Percentiles rank a stretch among this genome's conserved stretches.
Evolutionary conservation across 129 eudicot genomes (phyloP).

Genomic region (Tagetes patula): DNA sequence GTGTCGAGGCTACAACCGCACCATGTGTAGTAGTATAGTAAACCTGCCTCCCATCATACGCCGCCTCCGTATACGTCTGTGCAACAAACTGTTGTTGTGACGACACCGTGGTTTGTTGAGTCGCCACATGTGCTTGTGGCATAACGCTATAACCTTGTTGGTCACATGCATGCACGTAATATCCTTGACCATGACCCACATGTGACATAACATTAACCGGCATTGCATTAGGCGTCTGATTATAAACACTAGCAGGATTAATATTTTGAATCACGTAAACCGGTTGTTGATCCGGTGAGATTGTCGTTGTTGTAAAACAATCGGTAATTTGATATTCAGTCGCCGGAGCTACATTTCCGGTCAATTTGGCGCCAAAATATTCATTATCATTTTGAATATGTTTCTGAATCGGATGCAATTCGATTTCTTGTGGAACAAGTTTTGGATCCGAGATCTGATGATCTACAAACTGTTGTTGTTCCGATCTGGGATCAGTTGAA

Average conservation of each 20-base stretch:
- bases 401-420: conserved; percentile 48
- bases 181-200: conserved; percentile 53
- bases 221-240: conserved; percentile 55
- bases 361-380: too few relatives aligned
- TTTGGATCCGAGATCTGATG: conserved; percentile 38
- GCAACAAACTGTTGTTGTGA: conserved; percentile 36
- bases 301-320: too few relatives aligned
- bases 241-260: conserved; percentile 49
- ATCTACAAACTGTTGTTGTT: too few relatives aligned
- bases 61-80: too few relatives aligned
- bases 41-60: too few relatives aligned
- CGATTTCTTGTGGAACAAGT: too few relatives aligned
- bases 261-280: conserved; percentile 61
- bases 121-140: conserved; percentile 29
- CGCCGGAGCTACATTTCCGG: too few relatives aligned
- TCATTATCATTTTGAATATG: conserved; percentile 48
- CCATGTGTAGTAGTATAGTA: too few relatives aligned
- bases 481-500: conserved; percentile 34
- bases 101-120: conserved; percentile 37
- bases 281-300: conserved; percentile 50
- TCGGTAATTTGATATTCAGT: too few relatives aligned
- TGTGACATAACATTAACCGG: conserved; percentile 23
- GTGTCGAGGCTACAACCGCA: too few relatives aligned
- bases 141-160: conserved; percentile 54
- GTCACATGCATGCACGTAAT: conserved; percentile 69